A percentile compares a stretch with the other conserved stretches of the same genome.
Conservation (phyloP, 2,329 filamentous ascomycete genomes). For the Huntiella abstrusa region DNA sequence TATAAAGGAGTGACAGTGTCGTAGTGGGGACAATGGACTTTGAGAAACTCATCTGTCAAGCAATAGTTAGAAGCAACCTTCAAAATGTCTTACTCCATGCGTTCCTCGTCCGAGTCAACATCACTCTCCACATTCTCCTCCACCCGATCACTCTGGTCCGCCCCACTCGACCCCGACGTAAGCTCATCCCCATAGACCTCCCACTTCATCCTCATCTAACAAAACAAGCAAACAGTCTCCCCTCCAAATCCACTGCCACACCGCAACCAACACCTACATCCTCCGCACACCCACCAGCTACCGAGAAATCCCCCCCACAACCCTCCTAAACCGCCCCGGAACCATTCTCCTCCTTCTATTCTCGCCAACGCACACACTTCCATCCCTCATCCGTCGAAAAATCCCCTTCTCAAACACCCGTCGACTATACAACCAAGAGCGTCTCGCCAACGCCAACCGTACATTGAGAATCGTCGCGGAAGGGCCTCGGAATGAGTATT, state of each 20-base stretch:
- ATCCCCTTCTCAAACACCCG: neutral
- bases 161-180: no score
- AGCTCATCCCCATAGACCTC: no score
- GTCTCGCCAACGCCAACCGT: no score
- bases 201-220: no score
- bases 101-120: no score
- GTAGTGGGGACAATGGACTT: no score
- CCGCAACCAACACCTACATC: conserved; percentile 6
- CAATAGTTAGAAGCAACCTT: no score
- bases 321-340: conserved; percentile 1
- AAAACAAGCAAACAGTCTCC: neutral
- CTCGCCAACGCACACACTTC: neutral
- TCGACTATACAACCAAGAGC: neutral
- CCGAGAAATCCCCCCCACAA: neutral
- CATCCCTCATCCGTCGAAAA: neutral
- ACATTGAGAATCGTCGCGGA: conserved; percentile 7
- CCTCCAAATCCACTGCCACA: conserved; percentile 9
- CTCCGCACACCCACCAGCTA: conserved; percentile 8
- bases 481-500: conserved; percentile 8
- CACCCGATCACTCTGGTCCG: no score
- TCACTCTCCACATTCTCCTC: no score
- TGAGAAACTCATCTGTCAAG: no score
- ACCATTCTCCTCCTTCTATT: conserved; percentile 6
- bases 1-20: no score
- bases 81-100: no score